Evolutionary conservation across 306 rosid species (phyloP).

Genomic region (Datisca glomerata): DNA sequence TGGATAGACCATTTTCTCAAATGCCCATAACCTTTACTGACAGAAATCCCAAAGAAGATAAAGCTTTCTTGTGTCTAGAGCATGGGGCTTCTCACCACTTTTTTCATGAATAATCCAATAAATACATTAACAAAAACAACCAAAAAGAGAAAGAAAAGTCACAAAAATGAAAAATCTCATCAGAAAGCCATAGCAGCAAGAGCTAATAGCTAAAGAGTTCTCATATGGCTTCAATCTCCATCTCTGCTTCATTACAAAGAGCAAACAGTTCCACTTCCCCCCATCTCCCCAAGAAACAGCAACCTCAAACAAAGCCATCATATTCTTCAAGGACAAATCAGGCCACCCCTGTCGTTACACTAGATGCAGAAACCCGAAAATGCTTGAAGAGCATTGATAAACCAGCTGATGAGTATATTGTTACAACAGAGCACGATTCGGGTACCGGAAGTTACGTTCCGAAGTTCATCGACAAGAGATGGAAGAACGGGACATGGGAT

Average conservation of each 20-base stretch:
- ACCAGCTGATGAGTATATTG: slow-evolving; percentile 1
- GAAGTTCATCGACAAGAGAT: slow-evolving; percentile 19
- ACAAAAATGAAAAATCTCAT: not conserved
- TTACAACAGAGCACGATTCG: no score
- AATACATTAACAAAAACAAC: not conserved
- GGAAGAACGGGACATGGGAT: slow-evolving; percentile 45
- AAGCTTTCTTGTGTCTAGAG: not conserved
- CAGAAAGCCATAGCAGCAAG: no score
- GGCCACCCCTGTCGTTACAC: slow-evolving; percentile 3
- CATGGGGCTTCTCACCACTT: not conserved
- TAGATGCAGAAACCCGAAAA: slow-evolving; percentile 1
- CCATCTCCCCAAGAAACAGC: slow-evolving; percentile 20
- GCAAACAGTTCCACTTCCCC: slow-evolving; percentile 18
- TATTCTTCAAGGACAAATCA: slow-evolving; percentile 14
- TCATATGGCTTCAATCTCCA: slow-evolving; percentile 32
- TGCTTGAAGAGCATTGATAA: not conserved
- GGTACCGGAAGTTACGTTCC: not conserved
- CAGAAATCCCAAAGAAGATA: not conserved
- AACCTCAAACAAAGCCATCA: slow-evolving; percentile 5
- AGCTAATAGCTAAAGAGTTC: not conserved
- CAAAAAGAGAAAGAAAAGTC: not conserved
- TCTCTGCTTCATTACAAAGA: slow-evolving; percentile 22
- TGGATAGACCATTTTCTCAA: not conserved
- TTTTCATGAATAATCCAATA: not conserved
- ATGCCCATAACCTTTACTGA: not conserved